Evolutionary conservation across 768 basidiomycete genomes (phyloP), one percentile per base, ranked within the genome.

Genomic region (Russula compacta): DNA sequence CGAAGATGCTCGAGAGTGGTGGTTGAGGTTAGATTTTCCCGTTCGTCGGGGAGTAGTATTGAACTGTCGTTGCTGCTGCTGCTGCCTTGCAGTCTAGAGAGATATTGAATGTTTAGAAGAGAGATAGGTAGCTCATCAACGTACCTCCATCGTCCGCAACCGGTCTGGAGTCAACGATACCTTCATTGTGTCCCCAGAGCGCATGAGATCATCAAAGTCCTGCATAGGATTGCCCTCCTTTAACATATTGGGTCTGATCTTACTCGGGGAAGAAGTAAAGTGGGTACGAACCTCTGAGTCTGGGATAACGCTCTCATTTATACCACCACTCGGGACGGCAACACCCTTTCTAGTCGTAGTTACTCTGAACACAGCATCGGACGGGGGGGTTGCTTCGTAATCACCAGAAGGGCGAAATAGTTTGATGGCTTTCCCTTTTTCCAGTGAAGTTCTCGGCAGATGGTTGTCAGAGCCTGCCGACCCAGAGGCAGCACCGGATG

Each of bases 161-260:
- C 95, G 81, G 76, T 97, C 93, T 59, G 95, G 95, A 38, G 95
- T 98, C 64, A 97, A 80, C 44, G 93, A 95, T 67, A 98, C 86
- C 71, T 92, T 97, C 88, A 97, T 89, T 19, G 95, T 98, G 60
- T 87, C 80, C 61, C 87, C 83, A 60, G 90, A 92, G 54, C 83
- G 84, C 84, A 98, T 87, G 73, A 98, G 77, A 72, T 92, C 85
- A 73, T 98, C 95, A 72, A 98, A 98, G 71, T 95, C 90, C 64
- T 88, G 85, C 58, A 68, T 67, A n/a, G 69, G 56, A 19, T 66
- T 71, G 70, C 70, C 81, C 42, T 64, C 69, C 55, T 67, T 56
- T 38, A 33, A 21, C 10, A 46, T 51, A 44, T 52, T 40, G 48
- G 35, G 48, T 40, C 36, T 35, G 60, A 43, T 49, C 33, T 46